Base-by-base conservation (phyloP, 1,139 yeast genomes). In the Candida sanyaensis region DNA sequence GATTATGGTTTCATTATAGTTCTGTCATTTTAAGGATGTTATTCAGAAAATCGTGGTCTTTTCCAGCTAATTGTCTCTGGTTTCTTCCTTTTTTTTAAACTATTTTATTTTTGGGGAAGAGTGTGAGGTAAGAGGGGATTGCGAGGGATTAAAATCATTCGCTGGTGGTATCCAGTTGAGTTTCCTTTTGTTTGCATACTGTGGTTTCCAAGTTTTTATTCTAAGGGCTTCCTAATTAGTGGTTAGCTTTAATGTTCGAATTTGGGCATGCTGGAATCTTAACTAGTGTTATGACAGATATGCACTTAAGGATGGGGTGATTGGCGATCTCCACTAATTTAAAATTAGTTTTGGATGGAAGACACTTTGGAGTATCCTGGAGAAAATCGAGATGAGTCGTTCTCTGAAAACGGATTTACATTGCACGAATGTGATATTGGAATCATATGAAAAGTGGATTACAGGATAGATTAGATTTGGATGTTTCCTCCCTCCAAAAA, bases 381-480 rank as follows among this genome's bases (percentile, higher is more conserved):
- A 26, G 37, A 23, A 24, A 24, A n/a, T 12, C 7, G 27, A 21
- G 27, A 24, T 36, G 24, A 24, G 29, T 36, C 29, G 39, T 36
- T 36, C 39, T 36, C 2, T 36, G 11, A 17, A 11, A 12, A 26
- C 6, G 28, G 23, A 27, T 37, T 41, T 8, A 33, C 37, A 24
- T 32, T 8, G 37, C 37, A 32, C 24, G 24, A 41, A 13, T 33
- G 36, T 28, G 46, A 17, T 37, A 37, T 37, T 28, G 32, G 24
- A 37, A 44, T 24, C 7, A 30, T 21, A 28, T 28, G 47, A 36
- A 42, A 12, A 30, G 23, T 36, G 41, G 30, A 23, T 26, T 30
- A 17, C 23, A 31, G 49, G 54, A 50, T 13, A 49, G 52, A 43
- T 49, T 49, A 50, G 46, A 44, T 47, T 48, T 48, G 52, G 42